phyloP scores from a whole-genome alignment of 345 rosid genomes.

The Toxicodendron radicans region DNA sequence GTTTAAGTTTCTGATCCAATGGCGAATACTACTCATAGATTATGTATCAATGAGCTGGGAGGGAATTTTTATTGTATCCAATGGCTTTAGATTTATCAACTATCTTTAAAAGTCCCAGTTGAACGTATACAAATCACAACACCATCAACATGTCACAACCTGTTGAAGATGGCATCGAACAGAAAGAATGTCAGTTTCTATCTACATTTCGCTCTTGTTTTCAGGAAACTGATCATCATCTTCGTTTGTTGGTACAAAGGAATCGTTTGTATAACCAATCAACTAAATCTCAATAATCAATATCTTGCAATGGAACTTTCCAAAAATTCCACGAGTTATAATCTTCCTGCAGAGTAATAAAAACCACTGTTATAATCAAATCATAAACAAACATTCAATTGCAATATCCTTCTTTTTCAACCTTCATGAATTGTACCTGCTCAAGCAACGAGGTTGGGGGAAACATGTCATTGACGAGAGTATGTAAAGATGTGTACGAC shows the following conservation, averaged over 20 bases:
- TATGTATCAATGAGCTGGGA: conserved; percentile 14
- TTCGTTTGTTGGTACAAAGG: not conserved
- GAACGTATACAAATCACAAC: conserved; percentile 17
- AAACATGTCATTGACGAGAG: conserved; percentile 90
- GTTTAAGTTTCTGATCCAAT: no score
- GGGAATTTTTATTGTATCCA: not conserved
- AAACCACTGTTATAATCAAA: not conserved
- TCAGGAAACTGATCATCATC: conserved; percentile 3
- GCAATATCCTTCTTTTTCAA: not conserved
- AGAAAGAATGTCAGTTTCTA: conserved; percentile 13
- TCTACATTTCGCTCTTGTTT: conserved; percentile 2
- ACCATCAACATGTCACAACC: not conserved
- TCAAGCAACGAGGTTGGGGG: conserved; percentile 78
- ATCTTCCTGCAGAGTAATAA: conserved; percentile 61
- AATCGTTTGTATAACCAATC: conserved; percentile 3
- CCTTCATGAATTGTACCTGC: conserved; percentile 50
- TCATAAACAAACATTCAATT: not conserved
- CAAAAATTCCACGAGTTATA: conserved; percentile 84
- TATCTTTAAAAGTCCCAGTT: conserved; percentile 1
- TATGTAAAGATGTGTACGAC: conserved; percentile 86
- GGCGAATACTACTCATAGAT: no score
- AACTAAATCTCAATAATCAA: conserved; percentile 48
- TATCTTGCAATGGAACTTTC: conserved; percentile 63
- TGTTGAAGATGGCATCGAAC: conserved; percentile 9
- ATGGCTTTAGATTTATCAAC: not conserved